Conservation (phyloP, 768 basidiomycete genomes). For the Cyclocybe cylindracea region DNA sequence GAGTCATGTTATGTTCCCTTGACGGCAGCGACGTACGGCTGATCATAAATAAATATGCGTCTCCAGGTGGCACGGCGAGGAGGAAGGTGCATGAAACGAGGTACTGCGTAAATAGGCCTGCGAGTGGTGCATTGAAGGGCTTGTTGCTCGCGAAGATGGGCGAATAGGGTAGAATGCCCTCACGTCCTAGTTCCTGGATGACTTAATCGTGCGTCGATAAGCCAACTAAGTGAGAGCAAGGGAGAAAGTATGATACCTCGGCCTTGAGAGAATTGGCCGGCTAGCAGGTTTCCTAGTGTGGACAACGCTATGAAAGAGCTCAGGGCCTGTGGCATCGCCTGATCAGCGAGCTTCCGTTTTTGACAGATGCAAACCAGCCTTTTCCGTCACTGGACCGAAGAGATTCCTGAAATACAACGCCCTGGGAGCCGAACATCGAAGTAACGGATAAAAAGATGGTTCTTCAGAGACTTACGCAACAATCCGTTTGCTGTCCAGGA, state of each 20-base stretch:
- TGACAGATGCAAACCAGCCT: constrained; percentile 34
- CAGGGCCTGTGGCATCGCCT: constrained; percentile 40
- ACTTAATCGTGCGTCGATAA: constrained; percentile 37
- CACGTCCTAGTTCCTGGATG: constrained; percentile 72
- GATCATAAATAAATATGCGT: constrained; percentile 73
- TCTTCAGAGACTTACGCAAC: constrained; percentile 55
- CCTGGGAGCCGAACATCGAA: constrained; percentile 26
- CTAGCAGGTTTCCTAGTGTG: constrained; percentile 62
- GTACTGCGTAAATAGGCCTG: constrained; percentile 66
- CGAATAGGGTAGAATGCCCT: constrained; percentile 68
- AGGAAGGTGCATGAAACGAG: constrained; percentile 56
- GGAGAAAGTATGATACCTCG: constrained; percentile 43
- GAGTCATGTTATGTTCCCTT: not conserved
- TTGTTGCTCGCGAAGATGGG: constrained; percentile 70
- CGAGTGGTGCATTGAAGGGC: constrained; percentile 67
- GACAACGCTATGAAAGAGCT: constrained; percentile 66
- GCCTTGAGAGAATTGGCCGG: constrained; percentile 66
- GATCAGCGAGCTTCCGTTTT: not conserved
- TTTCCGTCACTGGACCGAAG: constrained; percentile 62
- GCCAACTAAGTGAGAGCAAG: not conserved
- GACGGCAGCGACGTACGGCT: constrained; percentile 44
- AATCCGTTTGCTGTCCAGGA: constrained; percentile 61
- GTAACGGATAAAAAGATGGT: not conserved
- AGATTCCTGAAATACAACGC: constrained; percentile 77
- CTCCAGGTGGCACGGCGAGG: constrained; percentile 63